Percentiles rank a stretch among this genome's conserved stretches.
Conservation (phyloP, 2,329 filamentous ascomycete genomes). For the Aureobasidium sp. region DNA sequence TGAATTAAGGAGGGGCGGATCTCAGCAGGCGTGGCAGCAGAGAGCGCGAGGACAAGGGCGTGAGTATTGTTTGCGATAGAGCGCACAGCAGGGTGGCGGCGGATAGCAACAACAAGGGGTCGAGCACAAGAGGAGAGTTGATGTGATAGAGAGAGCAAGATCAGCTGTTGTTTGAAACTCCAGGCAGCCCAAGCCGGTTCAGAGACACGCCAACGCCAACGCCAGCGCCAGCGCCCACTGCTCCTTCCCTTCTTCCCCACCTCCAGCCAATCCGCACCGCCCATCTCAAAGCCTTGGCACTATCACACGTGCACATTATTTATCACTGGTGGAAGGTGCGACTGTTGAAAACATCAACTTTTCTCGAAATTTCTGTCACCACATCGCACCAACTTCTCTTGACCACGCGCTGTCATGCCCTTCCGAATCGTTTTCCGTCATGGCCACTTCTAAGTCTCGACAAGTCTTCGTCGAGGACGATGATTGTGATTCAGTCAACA, state of each 20-base stretch:
- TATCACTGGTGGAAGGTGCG: not conserved
- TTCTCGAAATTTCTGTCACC: not conserved
- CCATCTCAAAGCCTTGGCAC: not conserved
- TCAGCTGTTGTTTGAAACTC: constrained; percentile 11
- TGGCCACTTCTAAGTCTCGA: not conserved
- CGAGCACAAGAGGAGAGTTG: not conserved
- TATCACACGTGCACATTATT: not conserved
- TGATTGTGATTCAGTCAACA: constrained; percentile 11
- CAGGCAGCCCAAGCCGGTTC: constrained; percentile 9
- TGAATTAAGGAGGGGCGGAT: constrained; percentile 12
- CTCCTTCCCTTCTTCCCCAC: constrained; percentile 4
- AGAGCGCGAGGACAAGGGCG: not conserved
- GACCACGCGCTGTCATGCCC: not conserved
- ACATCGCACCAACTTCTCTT: not conserved
- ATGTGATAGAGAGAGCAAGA: not conserved
- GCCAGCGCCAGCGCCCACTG: not conserved
- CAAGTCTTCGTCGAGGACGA: not conserved
- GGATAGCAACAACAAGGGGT: not conserved
- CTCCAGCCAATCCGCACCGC: not conserved
- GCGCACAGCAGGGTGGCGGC: not conserved
- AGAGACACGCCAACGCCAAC: not conserved
- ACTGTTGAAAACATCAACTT: not conserved
- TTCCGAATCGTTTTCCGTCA: not conserved
- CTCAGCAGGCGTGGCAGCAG: not conserved
- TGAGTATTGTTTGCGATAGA: not conserved